phyloP scores from a whole-genome alignment of 495 filamentous ascomycete genomes.

The Ramalina peruviana region DNA sequence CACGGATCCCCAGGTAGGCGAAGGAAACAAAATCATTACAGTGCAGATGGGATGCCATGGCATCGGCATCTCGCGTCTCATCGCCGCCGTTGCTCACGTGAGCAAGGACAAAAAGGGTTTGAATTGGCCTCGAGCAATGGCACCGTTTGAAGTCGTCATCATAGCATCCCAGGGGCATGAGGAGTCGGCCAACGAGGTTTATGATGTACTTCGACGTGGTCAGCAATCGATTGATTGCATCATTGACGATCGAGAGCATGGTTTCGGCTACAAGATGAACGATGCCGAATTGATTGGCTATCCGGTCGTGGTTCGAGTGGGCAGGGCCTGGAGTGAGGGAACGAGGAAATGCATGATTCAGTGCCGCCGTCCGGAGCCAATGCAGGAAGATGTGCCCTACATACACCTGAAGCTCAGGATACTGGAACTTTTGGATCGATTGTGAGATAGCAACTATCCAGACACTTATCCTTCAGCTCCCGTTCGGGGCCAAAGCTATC shows the following conservation, averaged over 20 bases:
- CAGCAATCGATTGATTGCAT: constrained; percentile 39
- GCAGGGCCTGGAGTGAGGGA: constrained; percentile 54
- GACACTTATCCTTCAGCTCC: neutral
- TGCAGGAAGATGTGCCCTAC: constrained; percentile 33
- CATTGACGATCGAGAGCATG: constrained; percentile 61
- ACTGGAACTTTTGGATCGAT: neutral
- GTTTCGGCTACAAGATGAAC: constrained; percentile 67
- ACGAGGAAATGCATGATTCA: constrained; percentile 55
- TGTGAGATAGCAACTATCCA: neutral
- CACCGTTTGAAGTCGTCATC: constrained; percentile 71
- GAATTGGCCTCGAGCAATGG: constrained; percentile 77
- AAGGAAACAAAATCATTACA: constrained; percentile 21
- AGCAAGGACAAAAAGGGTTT: constrained; percentile 62
- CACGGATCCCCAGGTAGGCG: neutral
- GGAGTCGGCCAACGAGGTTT: constrained; percentile 29
- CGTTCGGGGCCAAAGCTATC: neutral
- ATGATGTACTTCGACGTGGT: constrained; percentile 1
- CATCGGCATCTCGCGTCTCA: constrained; percentile 83
- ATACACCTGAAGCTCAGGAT: constrained; percentile 9
- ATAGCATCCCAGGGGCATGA: constrained; percentile 40
- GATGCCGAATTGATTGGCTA: constrained; percentile 87
- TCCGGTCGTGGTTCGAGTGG: constrained; percentile 66
- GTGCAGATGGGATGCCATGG: constrained; percentile 95
- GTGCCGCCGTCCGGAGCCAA: constrained; percentile 43
- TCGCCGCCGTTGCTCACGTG: constrained; percentile 67